Base-by-base conservation (phyloP, 2,329 filamentous ascomycete species). In the Fusarium chuoi region DNA sequence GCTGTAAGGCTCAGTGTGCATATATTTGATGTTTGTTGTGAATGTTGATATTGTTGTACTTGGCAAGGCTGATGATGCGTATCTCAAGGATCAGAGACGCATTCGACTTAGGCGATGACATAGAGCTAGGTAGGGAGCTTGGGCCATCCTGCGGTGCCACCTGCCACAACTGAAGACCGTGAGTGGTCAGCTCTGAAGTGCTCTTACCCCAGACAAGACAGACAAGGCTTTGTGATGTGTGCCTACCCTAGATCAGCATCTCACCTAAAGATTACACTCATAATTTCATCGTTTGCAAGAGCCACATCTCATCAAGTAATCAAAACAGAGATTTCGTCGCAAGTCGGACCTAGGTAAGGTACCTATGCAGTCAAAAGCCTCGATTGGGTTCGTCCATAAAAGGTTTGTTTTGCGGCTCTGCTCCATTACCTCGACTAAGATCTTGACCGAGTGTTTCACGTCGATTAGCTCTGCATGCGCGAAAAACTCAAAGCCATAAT, bases 81-180 rank as follows among this genome's bases (percentile, higher is more conserved):
- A 49, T 48, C 57, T 72, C 45, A 14, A 54, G 59, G 36, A 28
- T 41, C 26, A 22, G 30, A 36, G 28, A 58, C 24, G 30, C 56
- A 51, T 36, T 22, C 35, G 60, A 51, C 45, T 61, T 61, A 58
- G 64, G 45, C 61, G 55, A 63, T 74, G 70, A 67, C 66, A 66
- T 71, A 60, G 49, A 36, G 38, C 30, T 55, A 46, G 41, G 72
- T 49, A 49, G 41, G 72, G 61, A 77, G 75, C 72, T 78, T 70
- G 72, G 72, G 60, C 72, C 72, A 49, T 22, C 38, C 41, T 65
- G 63, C 38, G 55, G 57, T 52, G 15, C 38, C 71, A 74, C 71
- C 71, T 74, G 71, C 59, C 7, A 18, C 24, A 63, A 30, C 39
- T n/a, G 39, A 58, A 38, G 45, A 41, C 14, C 41, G 12, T 58